Percentiles rank a stretch among this genome's conserved stretches.
Conservation (phyloP, 1,284 basidiomycete genomes). For the Neolentinus lepideus region DNA sequence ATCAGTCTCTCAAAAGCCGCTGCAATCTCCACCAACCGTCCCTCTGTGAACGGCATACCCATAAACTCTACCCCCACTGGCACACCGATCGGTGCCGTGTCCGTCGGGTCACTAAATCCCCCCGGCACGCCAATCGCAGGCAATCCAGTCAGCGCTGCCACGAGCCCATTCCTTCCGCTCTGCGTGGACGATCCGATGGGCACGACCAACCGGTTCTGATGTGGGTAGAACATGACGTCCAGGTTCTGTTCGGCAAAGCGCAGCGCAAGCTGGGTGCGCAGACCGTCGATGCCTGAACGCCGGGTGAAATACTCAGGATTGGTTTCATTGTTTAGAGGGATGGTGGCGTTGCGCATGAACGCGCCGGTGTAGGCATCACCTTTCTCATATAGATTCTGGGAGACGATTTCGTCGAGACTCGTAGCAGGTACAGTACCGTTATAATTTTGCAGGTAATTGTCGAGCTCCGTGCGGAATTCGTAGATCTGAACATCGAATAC, state of each 20-base stretch:
- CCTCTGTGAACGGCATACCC: neutral
- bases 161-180: neutral
- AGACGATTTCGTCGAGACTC: neutral
- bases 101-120: neutral
- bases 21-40: constrained; percentile 1
- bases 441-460: neutral
- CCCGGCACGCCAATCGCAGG: constrained; percentile 2
- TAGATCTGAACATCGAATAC: constrained; percentile 4
- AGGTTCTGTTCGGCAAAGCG: constrained; percentile 1
- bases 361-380: constrained; percentile 1
- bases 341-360: constrained; percentile 3
- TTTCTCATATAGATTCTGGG: constrained; percentile 3
- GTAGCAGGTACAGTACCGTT: neutral
- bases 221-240: constrained; percentile 4
- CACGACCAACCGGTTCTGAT: neutral
- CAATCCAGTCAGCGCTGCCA: neutral
- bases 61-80: constrained; percentile 4
- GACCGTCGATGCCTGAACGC: constrained; percentile 1
- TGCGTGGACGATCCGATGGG: constrained; percentile 3
- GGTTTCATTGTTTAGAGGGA: neutral
- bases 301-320: constrained; percentile 3
- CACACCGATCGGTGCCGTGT: neutral
- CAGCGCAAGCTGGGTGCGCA: neutral
- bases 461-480: constrained; percentile 2
- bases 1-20: constrained; percentile 2